These are phyloP conservation scores for Theileria annulata DNA, from an alignment of 169 alveolate species.

Conservation along the genomic window DNA sequence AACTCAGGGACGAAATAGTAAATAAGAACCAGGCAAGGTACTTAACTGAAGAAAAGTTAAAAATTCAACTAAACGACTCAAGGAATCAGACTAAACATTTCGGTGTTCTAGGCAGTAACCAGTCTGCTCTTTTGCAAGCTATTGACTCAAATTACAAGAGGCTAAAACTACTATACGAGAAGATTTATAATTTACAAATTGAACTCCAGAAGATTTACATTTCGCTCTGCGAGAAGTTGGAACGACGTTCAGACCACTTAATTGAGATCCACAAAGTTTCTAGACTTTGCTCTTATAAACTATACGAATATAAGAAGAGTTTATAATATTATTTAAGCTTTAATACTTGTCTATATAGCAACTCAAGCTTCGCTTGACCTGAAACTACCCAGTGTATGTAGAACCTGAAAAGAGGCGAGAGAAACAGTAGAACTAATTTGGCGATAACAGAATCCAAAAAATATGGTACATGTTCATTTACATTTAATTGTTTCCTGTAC, in stretches of 20 bases:
- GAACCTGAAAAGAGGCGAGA: constrained; percentile 23
- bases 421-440: not conserved
- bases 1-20: constrained; percentile 34
- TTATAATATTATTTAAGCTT: constrained; percentile 10
- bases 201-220: constrained; percentile 53
- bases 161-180: constrained; percentile 51
- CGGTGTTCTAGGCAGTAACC: constrained; percentile 25
- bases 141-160: constrained; percentile 53
- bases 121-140: constrained; percentile 37
- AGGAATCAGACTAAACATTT: constrained; percentile 33
- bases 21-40: constrained; percentile 64
- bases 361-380: constrained; percentile 14
- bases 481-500: not conserved
- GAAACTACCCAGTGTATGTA: constrained; percentile 25
- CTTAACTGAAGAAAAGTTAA: constrained; percentile 42
- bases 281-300: constrained; percentile 33
- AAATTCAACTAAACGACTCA: constrained; percentile 34
- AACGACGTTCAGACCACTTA: constrained; percentile 21
- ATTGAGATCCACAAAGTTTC: constrained; percentile 36
- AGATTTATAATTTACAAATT: constrained; percentile 38
- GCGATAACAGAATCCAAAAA: not conserved
- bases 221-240: constrained; percentile 43
- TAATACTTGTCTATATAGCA: constrained; percentile 13
- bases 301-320: constrained; percentile 43
- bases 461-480: not conserved